Base-by-base conservation (phyloP, 306 rosid genomes). In the Cucumis cinereus region DNA sequence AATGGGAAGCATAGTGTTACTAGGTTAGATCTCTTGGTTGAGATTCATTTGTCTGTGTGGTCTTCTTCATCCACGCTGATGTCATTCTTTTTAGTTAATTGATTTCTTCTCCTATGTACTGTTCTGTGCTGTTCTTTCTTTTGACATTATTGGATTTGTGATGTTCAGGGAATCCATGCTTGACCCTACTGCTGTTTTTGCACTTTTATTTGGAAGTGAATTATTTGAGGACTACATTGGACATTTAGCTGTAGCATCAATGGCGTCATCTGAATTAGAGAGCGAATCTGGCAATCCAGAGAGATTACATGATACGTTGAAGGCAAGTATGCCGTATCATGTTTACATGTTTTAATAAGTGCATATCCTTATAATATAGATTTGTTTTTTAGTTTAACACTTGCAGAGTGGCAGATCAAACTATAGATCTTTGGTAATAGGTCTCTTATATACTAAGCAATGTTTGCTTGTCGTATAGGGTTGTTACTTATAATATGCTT, bases 191-290 rank as follows among this genome's bases (percentile, higher is more conserved):
- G 93, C 97, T 55, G 93, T 94, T 59, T 94, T 94, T 72, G 89
- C 97, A 35, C 86, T 90, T 77, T 90, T 90, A 71, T 92, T 94
- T 74, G 97, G 99, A 79, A 92, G 96, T 80, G 97, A 92, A 83
- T 76, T 90, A 81, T 94, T 94, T 81, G 99, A 94, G 85, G 93
- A 92, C 82, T 94, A 94, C 58, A 55, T 89, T 52, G 97, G 99
- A 74, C 97, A 92, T 85, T 78, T 92, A 75, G 93, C 96, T 66
- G 96, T 92, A 64, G 93, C 97, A 76, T 89, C 99, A 11, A 90
- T 94, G 96, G 91, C 97, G 77, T 88, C 97, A 76, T 89, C 96
- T 67, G 97, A 85, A 57, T 71, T 90, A 59, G 83, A 80, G 1
- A 87, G 79, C 45, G 93, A 90, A 77, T 79, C 19, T 71, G 89